phyloP scores from a whole-genome alignment of 1,284 basidiomycete genomes.

The Leccinum insigne region DNA sequence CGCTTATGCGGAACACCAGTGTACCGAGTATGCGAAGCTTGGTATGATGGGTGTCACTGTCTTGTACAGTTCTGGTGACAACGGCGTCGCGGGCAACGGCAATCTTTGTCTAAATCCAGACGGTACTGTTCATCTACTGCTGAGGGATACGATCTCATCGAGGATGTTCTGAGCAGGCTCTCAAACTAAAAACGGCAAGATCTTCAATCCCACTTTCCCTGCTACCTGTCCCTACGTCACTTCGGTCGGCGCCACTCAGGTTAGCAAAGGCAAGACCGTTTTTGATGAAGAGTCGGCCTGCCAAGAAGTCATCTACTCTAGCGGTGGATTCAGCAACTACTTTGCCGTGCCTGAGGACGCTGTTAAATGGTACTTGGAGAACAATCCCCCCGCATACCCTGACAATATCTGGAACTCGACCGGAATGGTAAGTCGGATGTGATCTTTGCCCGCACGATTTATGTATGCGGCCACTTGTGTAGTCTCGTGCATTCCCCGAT shows the following conservation, averaged over 20 bases:
- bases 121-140: constrained; percentile 26
- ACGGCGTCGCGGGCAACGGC: constrained; percentile 48
- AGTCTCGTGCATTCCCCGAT: constrained; percentile 48
- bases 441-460: neutral
- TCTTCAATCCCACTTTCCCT: constrained; percentile 54
- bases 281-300: constrained; percentile 34
- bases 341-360: constrained; percentile 35
- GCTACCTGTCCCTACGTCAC: constrained; percentile 47
- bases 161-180: constrained; percentile 8
- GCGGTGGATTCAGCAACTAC: constrained; percentile 48
- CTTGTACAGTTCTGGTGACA: constrained; percentile 51
- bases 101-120: constrained; percentile 42
- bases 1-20: constrained; percentile 51
- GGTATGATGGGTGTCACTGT: constrained; percentile 50
- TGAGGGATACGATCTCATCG: neutral
- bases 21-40: constrained; percentile 54
- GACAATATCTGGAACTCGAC: constrained; percentile 48
- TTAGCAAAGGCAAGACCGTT: constrained; percentile 35
- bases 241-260: constrained; percentile 48
- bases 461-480: neutral
- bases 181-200: constrained; percentile 21
- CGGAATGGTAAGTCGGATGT: constrained; percentile 36
- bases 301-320: constrained; percentile 31
- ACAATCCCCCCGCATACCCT: constrained; percentile 34
- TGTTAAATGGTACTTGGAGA: constrained; percentile 25